Percentiles rank a stretch among this genome's conserved stretches.
phyloP scores from a whole-genome alignment of 495 filamentous ascomycete genomes.

The Penicillium lividum region DNA sequence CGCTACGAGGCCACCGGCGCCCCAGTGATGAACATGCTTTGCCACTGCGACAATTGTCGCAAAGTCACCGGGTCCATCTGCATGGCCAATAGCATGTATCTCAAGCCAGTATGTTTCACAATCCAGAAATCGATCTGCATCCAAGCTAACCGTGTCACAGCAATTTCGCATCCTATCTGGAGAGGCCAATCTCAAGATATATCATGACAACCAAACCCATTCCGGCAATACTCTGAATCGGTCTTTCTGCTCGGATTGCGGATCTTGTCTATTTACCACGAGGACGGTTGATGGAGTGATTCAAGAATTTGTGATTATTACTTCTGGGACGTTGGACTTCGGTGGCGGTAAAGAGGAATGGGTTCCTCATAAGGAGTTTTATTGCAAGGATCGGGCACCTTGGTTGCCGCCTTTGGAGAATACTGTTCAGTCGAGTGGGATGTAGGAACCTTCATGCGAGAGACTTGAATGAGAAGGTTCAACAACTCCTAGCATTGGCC shows the following conservation, averaged over 20 bases:
- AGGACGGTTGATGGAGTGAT: neutral
- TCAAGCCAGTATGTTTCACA: neutral
- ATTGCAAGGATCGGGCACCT: slow-evolving; percentile 1
- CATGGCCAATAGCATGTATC: neutral
- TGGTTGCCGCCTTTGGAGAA: neutral
- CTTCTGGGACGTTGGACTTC: slow-evolving; percentile 1
- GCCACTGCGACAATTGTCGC: slow-evolving; percentile 2
- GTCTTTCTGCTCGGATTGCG: slow-evolving; percentile 1
- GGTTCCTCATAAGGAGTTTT: neutral
- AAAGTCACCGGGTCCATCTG: neutral
- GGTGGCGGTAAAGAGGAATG: neutral
- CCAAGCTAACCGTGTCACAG: neutral
- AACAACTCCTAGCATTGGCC: too few relatives aligned
- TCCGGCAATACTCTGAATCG: slow-evolving; percentile 1
- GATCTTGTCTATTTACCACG: neutral
- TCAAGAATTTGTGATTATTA: neutral
- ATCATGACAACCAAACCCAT: neutral
- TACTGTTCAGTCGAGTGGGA: neutral
- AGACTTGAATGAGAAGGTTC: too few relatives aligned
- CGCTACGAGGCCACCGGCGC: neutral
- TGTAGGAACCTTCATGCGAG: neutral
- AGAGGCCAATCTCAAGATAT: neutral
- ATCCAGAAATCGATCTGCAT: neutral
- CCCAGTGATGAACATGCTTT: neutral
- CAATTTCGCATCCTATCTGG: neutral